phyloP scores from a whole-genome alignment of 805 yeast species.

The Clavispora vitiphila region DNA sequence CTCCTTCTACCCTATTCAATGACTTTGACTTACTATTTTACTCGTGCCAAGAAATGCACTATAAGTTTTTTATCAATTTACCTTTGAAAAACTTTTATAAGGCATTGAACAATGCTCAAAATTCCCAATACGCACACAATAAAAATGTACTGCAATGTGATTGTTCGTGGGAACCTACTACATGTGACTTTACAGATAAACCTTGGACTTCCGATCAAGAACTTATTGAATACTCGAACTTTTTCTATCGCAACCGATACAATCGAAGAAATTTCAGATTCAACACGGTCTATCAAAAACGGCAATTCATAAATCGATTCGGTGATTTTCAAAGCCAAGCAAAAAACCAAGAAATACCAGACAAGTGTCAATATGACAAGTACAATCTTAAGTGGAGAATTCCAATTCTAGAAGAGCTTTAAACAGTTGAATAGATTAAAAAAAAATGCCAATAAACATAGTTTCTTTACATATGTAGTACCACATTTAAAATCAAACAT shows the following conservation, averaged over 20 bases:
- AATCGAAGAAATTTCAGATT: constrained; percentile 33
- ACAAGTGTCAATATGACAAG: constrained; percentile 28
- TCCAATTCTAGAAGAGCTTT: constrained; percentile 35
- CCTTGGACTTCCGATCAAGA: constrained; percentile 8
- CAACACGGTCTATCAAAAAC: constrained; percentile 35
- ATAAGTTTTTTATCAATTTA: constrained; percentile 39
- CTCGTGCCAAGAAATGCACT: constrained; percentile 36
- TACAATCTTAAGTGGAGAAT: constrained; percentile 40
- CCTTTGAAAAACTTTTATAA: constrained; percentile 44
- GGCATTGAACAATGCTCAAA: constrained; percentile 37
- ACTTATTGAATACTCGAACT: constrained; percentile 28
- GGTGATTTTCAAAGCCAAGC: constrained; percentile 32
- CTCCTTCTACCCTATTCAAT: constrained; percentile 36
- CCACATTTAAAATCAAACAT: too few species aligned
- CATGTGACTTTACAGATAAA: too few species aligned
- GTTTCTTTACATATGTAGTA: too few species aligned
- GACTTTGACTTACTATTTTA: constrained; percentile 41
- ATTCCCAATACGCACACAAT: constrained; percentile 9
- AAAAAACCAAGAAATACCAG: constrained; percentile 2
- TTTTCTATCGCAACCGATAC: constrained; percentile 28
- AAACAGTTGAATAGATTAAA: too few species aligned
- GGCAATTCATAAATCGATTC: constrained; percentile 38
- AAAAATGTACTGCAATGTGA: too few species aligned
- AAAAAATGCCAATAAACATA: too few species aligned
- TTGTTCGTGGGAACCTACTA: too few species aligned